Evolutionary conservation across 768 basidiomycete species (phyloP).

Genomic region (Auricularia heimuer): DNA sequence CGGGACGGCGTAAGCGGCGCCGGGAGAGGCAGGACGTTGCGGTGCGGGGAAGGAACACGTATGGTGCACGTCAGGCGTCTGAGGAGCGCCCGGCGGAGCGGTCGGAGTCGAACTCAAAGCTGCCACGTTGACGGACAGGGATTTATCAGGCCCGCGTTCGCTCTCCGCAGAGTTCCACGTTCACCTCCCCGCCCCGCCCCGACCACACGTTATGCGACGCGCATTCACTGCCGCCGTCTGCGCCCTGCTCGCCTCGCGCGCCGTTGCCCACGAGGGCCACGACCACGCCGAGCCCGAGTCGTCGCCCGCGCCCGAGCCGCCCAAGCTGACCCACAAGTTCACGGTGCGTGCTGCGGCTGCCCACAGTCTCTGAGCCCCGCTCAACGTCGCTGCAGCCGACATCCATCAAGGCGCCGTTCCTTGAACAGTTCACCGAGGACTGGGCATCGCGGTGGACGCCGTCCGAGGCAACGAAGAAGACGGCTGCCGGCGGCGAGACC

Average conservation of each 20-base stretch:
- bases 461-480: conserved; percentile 97
- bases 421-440: conserved; percentile 93
- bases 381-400: conserved; percentile 43
- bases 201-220: background rate
- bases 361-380: background rate
- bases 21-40: too few species aligned
- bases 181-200: background rate
- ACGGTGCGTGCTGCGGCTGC: conserved; percentile 36
- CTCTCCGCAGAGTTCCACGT: background rate
- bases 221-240: conserved; percentile 1
- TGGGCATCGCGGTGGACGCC: conserved; percentile 92
- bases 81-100: background rate
- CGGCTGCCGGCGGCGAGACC: conserved; percentile 87
- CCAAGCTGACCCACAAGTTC: conserved; percentile 40
- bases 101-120: background rate
- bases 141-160: conserved; percentile 7
- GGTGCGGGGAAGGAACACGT: background rate
- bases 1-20: too few species aligned
- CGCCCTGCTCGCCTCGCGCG: background rate
- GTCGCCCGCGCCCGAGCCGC: background rate
- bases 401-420: conserved; percentile 72
- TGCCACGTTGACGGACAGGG: background rate
- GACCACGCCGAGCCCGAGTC: background rate
- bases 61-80: background rate
- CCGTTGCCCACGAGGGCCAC: background rate